phyloP scores from a whole-genome alignment of 2,329 filamentous ascomycete species.

The Meredithiella fracta region DNA sequence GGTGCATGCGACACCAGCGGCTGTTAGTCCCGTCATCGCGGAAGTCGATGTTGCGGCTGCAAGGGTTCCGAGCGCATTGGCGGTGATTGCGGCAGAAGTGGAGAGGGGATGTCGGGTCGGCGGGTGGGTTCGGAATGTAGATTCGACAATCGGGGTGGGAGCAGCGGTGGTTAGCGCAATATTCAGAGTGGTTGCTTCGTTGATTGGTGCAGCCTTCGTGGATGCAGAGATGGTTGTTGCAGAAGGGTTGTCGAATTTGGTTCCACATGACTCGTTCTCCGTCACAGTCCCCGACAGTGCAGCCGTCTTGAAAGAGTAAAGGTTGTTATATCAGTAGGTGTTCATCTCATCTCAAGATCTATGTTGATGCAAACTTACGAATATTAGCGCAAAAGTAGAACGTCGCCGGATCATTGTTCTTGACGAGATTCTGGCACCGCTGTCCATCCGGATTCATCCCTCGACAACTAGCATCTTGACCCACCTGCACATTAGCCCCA shows the following conservation, averaged over 20 bases:
- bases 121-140: background rate
- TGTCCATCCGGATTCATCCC: conserved; percentile 6
- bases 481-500: background rate
- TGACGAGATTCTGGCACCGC: conserved; percentile 16
- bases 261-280: conserved; percentile 4
- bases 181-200: background rate
- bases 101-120: conserved; percentile 7
- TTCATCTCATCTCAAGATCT: no score
- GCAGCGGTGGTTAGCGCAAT: conserved; percentile 17
- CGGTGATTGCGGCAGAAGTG: conserved; percentile 18
- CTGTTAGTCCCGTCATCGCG: conserved; percentile 1
- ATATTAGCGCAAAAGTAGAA: conserved; percentile 16
- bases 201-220: conserved; percentile 14
- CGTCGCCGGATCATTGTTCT: conserved; percentile 16
- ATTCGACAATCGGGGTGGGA: conserved; percentile 14
- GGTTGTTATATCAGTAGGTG: no score
- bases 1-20: conserved; percentile 15
- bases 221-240: conserved; percentile 18
- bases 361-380: conserved; percentile 17
- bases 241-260: conserved; percentile 14
- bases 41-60: conserved; percentile 14
- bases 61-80: conserved; percentile 15
- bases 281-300: conserved; percentile 15
- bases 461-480: conserved; percentile 14
- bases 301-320: conserved; percentile 16